These are phyloP conservation scores for Fraxinus floribunda DNA, from an alignment of 305 asterid species.

Conservation along the genomic window DNA sequence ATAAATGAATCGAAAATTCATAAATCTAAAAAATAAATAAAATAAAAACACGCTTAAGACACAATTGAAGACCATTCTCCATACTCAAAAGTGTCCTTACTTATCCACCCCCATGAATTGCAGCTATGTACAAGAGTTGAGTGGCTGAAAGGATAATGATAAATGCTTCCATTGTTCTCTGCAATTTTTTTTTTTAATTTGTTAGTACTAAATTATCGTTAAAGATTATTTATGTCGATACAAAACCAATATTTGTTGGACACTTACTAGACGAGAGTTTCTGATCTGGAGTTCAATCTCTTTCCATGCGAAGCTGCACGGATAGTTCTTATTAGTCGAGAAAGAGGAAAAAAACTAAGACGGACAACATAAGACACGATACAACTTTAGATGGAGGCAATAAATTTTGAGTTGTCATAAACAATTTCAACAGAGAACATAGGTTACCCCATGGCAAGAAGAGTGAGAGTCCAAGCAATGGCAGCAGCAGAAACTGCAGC, in stretches of 20 bases:
- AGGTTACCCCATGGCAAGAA: conserved; percentile 87
- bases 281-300: conserved; percentile 62
- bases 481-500: conserved; percentile 67
- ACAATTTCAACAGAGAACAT: not conserved
- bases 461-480: conserved; percentile 81
- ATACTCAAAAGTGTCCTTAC: conserved; percentile 18
- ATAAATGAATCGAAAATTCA: not conserved
- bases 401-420: not conserved
- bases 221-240: not conserved
- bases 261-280: conserved; percentile 73
- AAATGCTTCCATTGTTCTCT: conserved; percentile 94
- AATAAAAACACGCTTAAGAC: conserved; percentile 15
- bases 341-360: not conserved
- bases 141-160: conserved; percentile 69
- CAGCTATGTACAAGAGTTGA: conserved; percentile 65
- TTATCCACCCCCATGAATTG: conserved; percentile 55
- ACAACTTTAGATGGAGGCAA: not conserved
- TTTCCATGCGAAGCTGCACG: conserved; percentile 73
- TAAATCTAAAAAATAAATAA: not conserved
- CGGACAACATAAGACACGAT: not conserved
- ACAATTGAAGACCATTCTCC: not conserved
- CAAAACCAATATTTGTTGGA: not conserved
- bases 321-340: not conserved
- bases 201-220: not conserved
- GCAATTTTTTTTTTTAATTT: conserved; percentile 12